Evolutionary conservation across 2,329 filamentous ascomycete genomes (phyloP).

Genomic region (Aspergillus proliferans): DNA sequence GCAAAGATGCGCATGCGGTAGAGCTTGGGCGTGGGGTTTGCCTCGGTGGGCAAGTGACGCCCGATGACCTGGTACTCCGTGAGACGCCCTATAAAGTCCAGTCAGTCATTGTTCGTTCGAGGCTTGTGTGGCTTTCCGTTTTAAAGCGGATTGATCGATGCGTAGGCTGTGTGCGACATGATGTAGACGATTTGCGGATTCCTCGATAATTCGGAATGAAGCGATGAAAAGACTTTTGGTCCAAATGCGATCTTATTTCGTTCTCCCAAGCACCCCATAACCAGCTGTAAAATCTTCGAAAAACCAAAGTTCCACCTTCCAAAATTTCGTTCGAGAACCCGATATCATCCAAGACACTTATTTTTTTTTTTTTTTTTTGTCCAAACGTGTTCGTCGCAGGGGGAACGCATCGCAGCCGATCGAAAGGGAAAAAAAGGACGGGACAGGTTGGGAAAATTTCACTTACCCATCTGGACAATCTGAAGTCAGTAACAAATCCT

Average conservation of each 20-base stretch:
- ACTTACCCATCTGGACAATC: conserved; percentile 57
- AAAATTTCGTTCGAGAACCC: background rate
- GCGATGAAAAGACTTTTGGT: conserved; percentile 7
- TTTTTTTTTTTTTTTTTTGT: too few species aligned
- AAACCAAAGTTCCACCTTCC: background rate
- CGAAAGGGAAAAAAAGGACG: conserved; percentile 21
- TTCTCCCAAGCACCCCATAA: background rate
- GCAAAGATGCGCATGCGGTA: conserved; percentile 99
- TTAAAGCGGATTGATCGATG: conserved; percentile 8
- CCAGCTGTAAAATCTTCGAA: background rate
- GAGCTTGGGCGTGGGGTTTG: conserved; percentile 94
- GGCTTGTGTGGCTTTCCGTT: conserved; percentile 1
- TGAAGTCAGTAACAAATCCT: conserved; percentile 21
- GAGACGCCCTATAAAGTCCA: conserved; percentile 73
- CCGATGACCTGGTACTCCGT: conserved; percentile 99
- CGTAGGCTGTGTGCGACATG: conserved; percentile 12
- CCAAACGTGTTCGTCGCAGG: conserved; percentile 18
- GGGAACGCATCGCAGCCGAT: conserved; percentile 20
- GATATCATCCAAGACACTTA: background rate
- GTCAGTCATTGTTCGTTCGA: conserved; percentile 24
- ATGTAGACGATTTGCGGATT: conserved; percentile 6
- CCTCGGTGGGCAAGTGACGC: conserved; percentile 96
- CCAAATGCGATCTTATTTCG: conserved; percentile 5
- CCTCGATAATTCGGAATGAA: background rate
- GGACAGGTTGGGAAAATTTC: conserved; percentile 20